Evolutionary conservation across 441 rosid species (phyloP).

Genomic region (Sinapis alba): DNA sequence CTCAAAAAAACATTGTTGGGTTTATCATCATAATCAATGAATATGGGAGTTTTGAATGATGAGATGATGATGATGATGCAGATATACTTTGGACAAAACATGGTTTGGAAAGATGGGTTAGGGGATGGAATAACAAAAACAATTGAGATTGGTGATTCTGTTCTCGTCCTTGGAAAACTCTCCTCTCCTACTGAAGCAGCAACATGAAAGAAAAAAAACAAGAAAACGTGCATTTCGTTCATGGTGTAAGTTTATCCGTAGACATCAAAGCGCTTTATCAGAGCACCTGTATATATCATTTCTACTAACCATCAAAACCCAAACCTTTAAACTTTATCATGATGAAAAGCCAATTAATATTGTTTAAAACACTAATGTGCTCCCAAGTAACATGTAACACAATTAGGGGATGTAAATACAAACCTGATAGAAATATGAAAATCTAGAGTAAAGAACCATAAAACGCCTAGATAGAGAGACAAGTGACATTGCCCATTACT

Average conservation of each 20-base stretch:
- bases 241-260: neutral
- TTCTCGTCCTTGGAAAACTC: conserved; percentile 52
- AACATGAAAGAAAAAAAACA: conserved; percentile 22
- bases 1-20: conserved; percentile 10
- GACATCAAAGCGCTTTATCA: neutral
- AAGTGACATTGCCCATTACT: too few relatives aligned
- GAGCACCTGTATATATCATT: neutral
- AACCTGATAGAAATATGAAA: too few relatives aligned
- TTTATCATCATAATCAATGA: neutral
- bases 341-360: neutral
- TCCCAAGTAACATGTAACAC: neutral
- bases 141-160: conserved; percentile 72
- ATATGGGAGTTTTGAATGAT: neutral
- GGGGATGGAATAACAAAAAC: conserved; percentile 45
- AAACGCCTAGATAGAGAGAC: too few relatives aligned
- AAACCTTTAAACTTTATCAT: neutral
- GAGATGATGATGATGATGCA: conserved; percentile 38
- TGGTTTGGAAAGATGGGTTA: conserved; percentile 62
- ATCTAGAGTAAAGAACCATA: too few relatives aligned
- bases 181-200: conserved; percentile 73
- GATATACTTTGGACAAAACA: conserved; percentile 80
- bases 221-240: conserved; percentile 5
- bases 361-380: neutral
- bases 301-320: neutral
- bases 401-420: too few relatives aligned